Conservation (phyloP, 352 stramenopile species). For the Blastocystis hominis region DNA sequence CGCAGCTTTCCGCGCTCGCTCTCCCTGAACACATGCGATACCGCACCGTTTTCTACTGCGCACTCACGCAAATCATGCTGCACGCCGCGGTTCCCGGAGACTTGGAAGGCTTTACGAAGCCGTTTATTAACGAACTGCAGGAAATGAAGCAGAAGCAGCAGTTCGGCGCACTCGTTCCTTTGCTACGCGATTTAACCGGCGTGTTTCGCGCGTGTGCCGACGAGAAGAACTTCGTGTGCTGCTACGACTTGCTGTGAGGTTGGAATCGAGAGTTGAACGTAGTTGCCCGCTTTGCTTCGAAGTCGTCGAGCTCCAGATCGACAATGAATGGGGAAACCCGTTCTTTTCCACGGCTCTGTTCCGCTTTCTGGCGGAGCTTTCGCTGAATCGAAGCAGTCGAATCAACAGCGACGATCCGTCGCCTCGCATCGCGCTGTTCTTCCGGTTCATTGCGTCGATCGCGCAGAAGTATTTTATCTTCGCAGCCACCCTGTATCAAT, state of each 20-base stretch:
- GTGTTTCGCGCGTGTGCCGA: neutral
- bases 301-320: neutral
- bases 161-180: neutral
- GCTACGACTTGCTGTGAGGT: conserved; percentile 11
- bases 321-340: neutral
- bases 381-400: neutral
- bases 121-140: neutral
- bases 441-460: neutral
- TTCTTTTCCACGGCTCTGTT: neutral
- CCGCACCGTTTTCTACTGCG: neutral
- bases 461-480: neutral
- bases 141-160: neutral
- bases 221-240: neutral
- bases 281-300: neutral
- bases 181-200: neutral
- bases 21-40: neutral
- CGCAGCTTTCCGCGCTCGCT: neutral
- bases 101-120: conserved; percentile 4
- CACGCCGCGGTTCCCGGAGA: neutral
- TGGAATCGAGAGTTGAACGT: neutral
- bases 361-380: neutral
- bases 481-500: neutral
- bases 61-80: conserved; percentile 13
- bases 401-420: neutral
- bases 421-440: neutral